phyloP scores from a whole-genome alignment of 148 eudicot species.

The Hydrangea macrophylla region DNA sequence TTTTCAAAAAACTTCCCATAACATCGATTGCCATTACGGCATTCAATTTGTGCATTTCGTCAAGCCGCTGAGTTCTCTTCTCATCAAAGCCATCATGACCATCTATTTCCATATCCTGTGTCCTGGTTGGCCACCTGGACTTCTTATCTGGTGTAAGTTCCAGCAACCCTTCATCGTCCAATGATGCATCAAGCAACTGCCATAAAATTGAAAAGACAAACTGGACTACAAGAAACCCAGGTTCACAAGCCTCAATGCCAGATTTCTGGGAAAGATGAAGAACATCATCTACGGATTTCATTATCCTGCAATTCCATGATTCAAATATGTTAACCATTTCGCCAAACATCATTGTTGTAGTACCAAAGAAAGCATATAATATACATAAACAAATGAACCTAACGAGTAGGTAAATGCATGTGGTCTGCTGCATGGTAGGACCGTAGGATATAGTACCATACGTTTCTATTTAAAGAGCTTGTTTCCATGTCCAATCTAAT shows the following conservation, averaged over 20 bases:
- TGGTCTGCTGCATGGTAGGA: background rate
- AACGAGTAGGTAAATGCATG: background rate
- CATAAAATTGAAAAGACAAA: conserved; percentile 70
- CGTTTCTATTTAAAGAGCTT: background rate
- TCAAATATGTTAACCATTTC: background rate
- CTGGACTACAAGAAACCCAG: conserved; percentile 67
- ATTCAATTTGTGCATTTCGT: conserved; percentile 46
- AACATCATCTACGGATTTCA: conserved; percentile 70
- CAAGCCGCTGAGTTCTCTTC: conserved; percentile 43
- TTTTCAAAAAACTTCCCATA: conserved; percentile 57
- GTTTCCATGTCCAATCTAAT: background rate
- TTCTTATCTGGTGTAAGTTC: conserved; percentile 66
- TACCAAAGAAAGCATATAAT: background rate
- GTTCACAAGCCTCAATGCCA: conserved; percentile 56
- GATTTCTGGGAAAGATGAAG: conserved; percentile 65
- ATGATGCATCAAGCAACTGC: conserved; percentile 85
- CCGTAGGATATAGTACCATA: background rate
- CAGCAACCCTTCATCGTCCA: conserved; percentile 83
- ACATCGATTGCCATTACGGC: conserved; percentile 74
- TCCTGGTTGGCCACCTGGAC: conserved; percentile 55
- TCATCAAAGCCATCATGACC: conserved; percentile 35
- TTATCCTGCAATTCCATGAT: conserved; percentile 59
- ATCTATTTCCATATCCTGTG: conserved; percentile 72
- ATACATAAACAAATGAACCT: background rate
- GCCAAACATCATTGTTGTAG: background rate